These are phyloP conservation scores for Thyridium curvatum DNA, from an alignment of 2,329 filamentous ascomycete species.

Conservation along the genomic window DNA sequence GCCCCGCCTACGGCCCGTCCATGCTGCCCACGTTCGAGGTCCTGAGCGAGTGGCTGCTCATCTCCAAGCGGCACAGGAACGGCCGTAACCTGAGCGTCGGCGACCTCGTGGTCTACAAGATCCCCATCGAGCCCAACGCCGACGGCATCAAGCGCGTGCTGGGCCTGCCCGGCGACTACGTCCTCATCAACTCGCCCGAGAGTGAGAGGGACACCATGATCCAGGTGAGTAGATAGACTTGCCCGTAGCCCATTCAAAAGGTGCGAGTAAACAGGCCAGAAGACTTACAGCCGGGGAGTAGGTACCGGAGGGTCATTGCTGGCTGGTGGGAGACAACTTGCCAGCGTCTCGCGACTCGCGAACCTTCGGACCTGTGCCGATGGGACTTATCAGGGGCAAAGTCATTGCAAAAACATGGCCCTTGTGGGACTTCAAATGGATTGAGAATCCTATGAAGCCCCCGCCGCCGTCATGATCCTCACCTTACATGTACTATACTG, in stretches of 20 bases:
- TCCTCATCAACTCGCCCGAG: slow-evolving; percentile 57
- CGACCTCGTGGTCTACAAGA: slow-evolving; percentile 73
- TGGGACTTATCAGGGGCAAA: slow-evolving; percentile 80
- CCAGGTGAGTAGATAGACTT: slow-evolving; percentile 44
- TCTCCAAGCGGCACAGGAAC: slow-evolving; percentile 60
- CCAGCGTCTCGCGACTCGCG: slow-evolving; percentile 80
- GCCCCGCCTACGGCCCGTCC: slow-evolving; percentile 62
- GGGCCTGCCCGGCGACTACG: slow-evolving; percentile 71
- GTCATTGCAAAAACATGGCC: slow-evolving; percentile 57
- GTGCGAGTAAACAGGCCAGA: slow-evolving; percentile 8
- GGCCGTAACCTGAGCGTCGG: slow-evolving; percentile 67
- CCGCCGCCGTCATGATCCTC: slow-evolving; percentile 1
- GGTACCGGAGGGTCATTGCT: slow-evolving; percentile 90
- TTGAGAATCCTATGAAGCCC: slow-evolving; percentile 28
- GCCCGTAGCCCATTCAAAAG: not conserved
- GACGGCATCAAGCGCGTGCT: slow-evolving; percentile 74
- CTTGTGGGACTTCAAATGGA: slow-evolving; percentile 42
- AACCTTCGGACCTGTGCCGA: slow-evolving; percentile 76
- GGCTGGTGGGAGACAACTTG: slow-evolving; percentile 84
- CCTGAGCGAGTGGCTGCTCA: slow-evolving; percentile 61
- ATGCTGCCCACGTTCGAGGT: slow-evolving; percentile 83
- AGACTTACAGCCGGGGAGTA: slow-evolving; percentile 26
- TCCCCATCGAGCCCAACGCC: slow-evolving; percentile 58
- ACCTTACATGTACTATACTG: too few relatives aligned
- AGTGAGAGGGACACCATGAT: slow-evolving; percentile 48